A percentile compares a stretch with the other conserved stretches of the same genome.
These are phyloP conservation scores for Teratosphaeria viscida DNA, from an alignment of 2,329 filamentous ascomycete species.

Conservation along the genomic window DNA sequence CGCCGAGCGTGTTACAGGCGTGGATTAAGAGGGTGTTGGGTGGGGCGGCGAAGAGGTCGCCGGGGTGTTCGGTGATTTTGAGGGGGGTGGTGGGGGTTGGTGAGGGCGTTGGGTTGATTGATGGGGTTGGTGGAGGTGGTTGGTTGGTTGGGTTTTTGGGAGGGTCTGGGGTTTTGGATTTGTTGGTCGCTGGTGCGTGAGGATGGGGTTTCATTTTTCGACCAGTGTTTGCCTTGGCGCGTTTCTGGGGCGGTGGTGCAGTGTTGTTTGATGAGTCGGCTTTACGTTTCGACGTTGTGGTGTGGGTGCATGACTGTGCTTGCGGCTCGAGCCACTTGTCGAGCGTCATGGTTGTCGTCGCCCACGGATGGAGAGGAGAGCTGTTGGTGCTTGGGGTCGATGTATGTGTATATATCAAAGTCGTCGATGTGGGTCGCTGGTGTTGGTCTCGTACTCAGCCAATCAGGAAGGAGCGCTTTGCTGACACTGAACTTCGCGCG, in stretches of 20 bases:
- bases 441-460: not conserved
- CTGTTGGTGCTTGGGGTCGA: not conserved
- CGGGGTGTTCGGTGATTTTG: constrained; percentile 17
- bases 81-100: constrained; percentile 1
- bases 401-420: not conserved
- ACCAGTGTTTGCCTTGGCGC: not conserved
- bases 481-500: not conserved
- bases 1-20: constrained; percentile 48
- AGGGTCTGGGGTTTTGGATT: not conserved
- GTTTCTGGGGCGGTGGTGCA: not conserved
- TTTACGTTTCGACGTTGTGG: not conserved
- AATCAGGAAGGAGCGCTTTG: not conserved
- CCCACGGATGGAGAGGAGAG: not conserved
- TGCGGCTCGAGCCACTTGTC: not conserved
- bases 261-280: not conserved
- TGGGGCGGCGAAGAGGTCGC: constrained; percentile 45
- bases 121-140: not conserved
- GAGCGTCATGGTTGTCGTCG: not conserved
- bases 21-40: constrained; percentile 43
- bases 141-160: not conserved
- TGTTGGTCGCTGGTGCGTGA: not conserved
- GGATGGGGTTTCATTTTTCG: not conserved
- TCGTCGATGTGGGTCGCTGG: not conserved
- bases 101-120: not conserved
- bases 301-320: not conserved